Evolutionary conservation across 768 basidiomycete species (phyloP).

Genomic region (Tephrocybe sp.): DNA sequence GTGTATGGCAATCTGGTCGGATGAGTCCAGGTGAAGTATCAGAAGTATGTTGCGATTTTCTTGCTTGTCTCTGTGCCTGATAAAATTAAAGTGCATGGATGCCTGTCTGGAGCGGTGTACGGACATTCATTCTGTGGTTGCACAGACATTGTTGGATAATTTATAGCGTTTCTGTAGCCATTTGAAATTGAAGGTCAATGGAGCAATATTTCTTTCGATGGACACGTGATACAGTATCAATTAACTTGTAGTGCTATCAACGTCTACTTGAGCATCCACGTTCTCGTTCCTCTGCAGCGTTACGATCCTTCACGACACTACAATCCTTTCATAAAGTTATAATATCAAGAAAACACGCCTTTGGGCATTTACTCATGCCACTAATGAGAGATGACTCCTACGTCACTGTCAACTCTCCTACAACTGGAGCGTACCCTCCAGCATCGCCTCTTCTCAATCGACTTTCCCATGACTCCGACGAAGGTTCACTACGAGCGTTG

Average conservation of each 20-base stretch:
- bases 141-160: conserved; percentile 60
- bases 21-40: conserved; percentile 52
- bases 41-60: conserved; percentile 41
- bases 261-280: background rate
- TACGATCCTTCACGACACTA: background rate
- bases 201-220: too few species aligned
- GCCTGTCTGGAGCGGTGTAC: conserved; percentile 66
- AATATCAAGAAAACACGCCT: background rate
- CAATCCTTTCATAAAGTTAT: background rate
- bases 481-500: conserved; percentile 70
- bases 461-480: conserved; percentile 57
- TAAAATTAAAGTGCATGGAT: conserved; percentile 57
- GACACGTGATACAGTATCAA: background rate
- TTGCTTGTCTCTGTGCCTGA: background rate
- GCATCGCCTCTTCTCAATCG: conserved; percentile 33
- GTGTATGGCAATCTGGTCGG: conserved; percentile 81
- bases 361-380: conserved; percentile 32
- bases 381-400: conserved; percentile 34
- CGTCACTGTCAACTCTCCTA: conserved; percentile 43
- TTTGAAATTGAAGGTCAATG: too few species aligned
- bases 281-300: background rate
- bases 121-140: conserved; percentile 74
- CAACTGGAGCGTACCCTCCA: conserved; percentile 32
- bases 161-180: background rate
- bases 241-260: background rate